Conservation (phyloP, 2,329 filamentous ascomycete species). For the Sarocladiaceae sp. region DNA sequence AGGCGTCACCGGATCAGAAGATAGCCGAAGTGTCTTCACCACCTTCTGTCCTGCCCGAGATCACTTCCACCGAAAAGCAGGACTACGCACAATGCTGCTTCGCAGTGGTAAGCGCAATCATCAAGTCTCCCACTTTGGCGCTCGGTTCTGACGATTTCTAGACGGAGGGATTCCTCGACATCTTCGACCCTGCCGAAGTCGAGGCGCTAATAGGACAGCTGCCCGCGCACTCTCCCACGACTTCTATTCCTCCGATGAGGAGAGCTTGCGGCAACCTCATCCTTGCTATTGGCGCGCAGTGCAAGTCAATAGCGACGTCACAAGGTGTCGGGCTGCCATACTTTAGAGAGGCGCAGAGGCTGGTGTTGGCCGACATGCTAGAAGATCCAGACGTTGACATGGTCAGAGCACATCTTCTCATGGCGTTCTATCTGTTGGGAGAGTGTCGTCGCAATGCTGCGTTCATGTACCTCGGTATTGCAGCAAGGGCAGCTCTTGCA, state of each 20-base stretch:
- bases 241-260: slow-evolving; percentile 2
- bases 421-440: slow-evolving; percentile 54
- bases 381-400: slow-evolving; percentile 48
- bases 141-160: slow-evolving; percentile 11
- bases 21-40: background rate
- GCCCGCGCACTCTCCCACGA: slow-evolving; percentile 1
- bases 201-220: slow-evolving; percentile 16
- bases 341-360: slow-evolving; percentile 41
- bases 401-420: slow-evolving; percentile 45
- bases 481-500: slow-evolving; percentile 49
- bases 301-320: slow-evolving; percentile 20
- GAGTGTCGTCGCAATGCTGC: slow-evolving; percentile 53
- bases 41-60: slow-evolving; percentile 6
- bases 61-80: slow-evolving; percentile 15
- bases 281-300: slow-evolving; percentile 48
- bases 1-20: slow-evolving; percentile 21
- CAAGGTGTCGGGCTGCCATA: slow-evolving; percentile 27
- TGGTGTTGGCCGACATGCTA: slow-evolving; percentile 43
- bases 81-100: slow-evolving; percentile 14
- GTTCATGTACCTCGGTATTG: slow-evolving; percentile 58
- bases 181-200: slow-evolving; percentile 23
- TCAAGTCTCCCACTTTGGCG: background rate
- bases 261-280: slow-evolving; percentile 30
- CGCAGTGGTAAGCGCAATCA: slow-evolving; percentile 14
- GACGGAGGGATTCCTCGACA: slow-evolving; percentile 28